Evolutionary conservation across 441 rosid genomes (phyloP).

Genomic region (Kokia cookei): DNA sequence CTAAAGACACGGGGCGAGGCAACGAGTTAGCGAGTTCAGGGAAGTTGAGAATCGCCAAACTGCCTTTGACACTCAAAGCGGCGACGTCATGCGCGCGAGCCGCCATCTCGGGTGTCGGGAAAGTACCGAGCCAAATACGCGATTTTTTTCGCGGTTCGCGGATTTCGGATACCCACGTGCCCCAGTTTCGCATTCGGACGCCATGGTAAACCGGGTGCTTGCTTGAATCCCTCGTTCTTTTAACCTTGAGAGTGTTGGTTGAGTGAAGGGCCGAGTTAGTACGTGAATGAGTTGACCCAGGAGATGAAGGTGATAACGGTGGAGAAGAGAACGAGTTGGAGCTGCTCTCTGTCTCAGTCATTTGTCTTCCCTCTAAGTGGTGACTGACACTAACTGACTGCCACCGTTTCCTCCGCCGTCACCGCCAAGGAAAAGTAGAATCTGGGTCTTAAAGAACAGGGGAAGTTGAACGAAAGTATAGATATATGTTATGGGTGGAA

Average conservation of each 20-base stretch:
- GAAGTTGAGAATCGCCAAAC: constrained; percentile 77
- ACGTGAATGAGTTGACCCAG: background rate
- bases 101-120: constrained; percentile 89
- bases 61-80: constrained; percentile 71
- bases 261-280: constrained; percentile 1
- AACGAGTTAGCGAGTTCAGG: constrained; percentile 58
- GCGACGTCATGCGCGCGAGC: constrained; percentile 95
- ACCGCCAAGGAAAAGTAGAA: background rate
- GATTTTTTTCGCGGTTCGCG: constrained; percentile 90
- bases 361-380: background rate
- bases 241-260: background rate
- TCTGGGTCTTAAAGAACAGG: background rate
- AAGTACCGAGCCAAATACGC: constrained; percentile 93
- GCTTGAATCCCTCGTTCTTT: constrained; percentile 31
- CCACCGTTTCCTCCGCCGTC: background rate
- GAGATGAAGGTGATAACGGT: constrained; percentile 16
- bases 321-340: constrained; percentile 26
- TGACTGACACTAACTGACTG: background rate
- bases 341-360: constrained; percentile 32
- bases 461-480: background rate
- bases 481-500: background rate
- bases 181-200: constrained; percentile 89
- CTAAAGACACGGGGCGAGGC: constrained; percentile 64
- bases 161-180: constrained; percentile 96
- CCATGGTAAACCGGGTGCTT: constrained; percentile 79